Base-by-base conservation (phyloP, 345 rosid genomes). In the Hirschfeldia incana region DNA sequence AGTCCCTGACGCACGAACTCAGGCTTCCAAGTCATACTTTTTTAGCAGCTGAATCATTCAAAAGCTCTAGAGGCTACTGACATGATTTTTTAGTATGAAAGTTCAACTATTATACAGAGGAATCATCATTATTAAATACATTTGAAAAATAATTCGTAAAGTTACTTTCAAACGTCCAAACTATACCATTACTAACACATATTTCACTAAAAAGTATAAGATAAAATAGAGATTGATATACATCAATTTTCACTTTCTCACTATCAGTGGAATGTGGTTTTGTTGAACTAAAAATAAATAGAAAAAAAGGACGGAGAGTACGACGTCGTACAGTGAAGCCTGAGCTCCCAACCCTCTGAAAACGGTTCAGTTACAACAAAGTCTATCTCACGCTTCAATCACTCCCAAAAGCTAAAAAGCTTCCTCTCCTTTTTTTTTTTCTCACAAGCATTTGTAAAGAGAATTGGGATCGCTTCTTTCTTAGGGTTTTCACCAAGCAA, bases 41-140 rank as follows among this genome's bases (percentile, higher is more conserved):
- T 94, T 92, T 13, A 21, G 98, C 98, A 44, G 98, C 98, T 16
- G 98, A 94, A 73, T 90, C 97, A 75, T 93, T 93, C 80, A 21
- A 93, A 58, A 21, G 95, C 8, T 34, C 39, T 8, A 34, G 39
- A 34, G 39, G 6, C 39, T 0, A 5, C 6, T 1, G 8, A 34
- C 39, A 34, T 21, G 21, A 21, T 21, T 21, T 21, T 21, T 21
- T 21, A 21, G 21, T 21, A 21, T 21, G 21, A 21, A 21, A 21
- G 21, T 21, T 21, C 21, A 21, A 21, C 21, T 21, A 21, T 21
- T 21, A 21, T 21, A 21, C 21, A 21, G 21, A 21, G 21, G 21
- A 21, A 21, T 21, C 21, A 21, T 21, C 21, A 21, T 21, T 21
- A 21, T 21, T 21, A 21, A 21, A 21, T 21, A 21, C 21, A 21